A percentile compares a stretch with the other conserved stretches of the same genome.
Evolutionary conservation across 495 filamentous ascomycete species (phyloP).

Genomic region (Pyrenopolyporus hunteri): DNA sequence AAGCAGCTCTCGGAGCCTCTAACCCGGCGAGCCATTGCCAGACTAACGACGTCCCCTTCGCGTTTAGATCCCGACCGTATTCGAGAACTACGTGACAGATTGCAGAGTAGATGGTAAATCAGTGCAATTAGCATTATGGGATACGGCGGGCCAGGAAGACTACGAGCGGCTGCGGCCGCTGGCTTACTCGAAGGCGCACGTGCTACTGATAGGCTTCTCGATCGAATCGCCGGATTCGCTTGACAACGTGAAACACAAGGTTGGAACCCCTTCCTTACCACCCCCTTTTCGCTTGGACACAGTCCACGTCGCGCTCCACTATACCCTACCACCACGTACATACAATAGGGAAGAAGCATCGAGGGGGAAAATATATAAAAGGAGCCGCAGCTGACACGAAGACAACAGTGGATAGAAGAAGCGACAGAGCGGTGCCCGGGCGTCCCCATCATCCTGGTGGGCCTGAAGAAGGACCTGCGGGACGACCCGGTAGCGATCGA

Average conservation of each 20-base stretch:
- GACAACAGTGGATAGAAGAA: constrained; percentile 88
- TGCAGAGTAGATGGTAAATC: constrained; percentile 97
- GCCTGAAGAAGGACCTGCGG: constrained; percentile 96
- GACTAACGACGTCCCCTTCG: constrained; percentile 25
- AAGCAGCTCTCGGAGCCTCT: constrained; percentile 44
- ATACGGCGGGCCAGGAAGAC: constrained; percentile 99
- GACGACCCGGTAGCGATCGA: constrained; percentile 93
- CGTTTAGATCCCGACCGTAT: constrained; percentile 91
- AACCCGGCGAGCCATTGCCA: constrained; percentile 41
- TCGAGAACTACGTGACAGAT: constrained; percentile 99
- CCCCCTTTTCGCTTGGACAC: not conserved
- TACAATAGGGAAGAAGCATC: not conserved
- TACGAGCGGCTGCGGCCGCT: constrained; percentile 94
- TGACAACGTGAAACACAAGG: constrained; percentile 98
- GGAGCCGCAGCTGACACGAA: constrained; percentile 5
- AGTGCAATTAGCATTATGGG: constrained; percentile 97
- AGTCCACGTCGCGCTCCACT: not conserved
- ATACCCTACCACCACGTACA: not conserved
- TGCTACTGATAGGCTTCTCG: constrained; percentile 95
- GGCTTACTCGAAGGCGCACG: constrained; percentile 96
- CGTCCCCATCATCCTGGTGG: constrained; percentile 95
- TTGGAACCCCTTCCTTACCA: constrained; percentile 45
- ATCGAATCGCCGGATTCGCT: constrained; percentile 95
- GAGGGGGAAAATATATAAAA: not conserved
- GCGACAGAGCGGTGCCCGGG: constrained; percentile 91